Base-by-base conservation (phyloP, 768 basidiomycete genomes). In the Mycena chlorophos region DNA sequence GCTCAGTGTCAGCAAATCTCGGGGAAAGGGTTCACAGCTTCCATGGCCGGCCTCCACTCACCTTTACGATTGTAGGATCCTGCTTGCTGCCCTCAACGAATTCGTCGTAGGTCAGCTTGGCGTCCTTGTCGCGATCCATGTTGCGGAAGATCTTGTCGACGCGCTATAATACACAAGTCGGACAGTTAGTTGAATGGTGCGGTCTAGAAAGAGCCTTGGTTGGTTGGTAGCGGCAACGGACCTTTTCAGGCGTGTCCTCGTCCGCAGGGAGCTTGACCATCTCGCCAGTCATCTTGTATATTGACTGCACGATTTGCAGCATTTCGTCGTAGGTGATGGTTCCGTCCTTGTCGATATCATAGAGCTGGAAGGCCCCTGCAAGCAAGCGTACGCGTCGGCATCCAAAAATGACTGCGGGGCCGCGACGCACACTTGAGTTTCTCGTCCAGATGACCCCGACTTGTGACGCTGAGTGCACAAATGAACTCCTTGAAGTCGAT, bases 401-500 rank as follows among this genome's bases (percentile, higher is more conserved):
- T 48, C 28, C 49, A 54, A 34, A 29, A 51, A 60, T 42, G 28
- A 52, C 13, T 54, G 60, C 29, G 5, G 53, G 55, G 46, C 55
- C n/a, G n/a, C 48, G 61, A 76, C 91, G 65, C 64, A 97, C 97
- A 99, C 78, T 92, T 92, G 62, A 99, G 87, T 76, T 99, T 99
- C 78, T 99, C 97, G 68, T 99, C 97, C 56, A 98, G 72, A 60
- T 87, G 79, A 2, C 97, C 97, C 49, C 97, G 83, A 57, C 89
- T 91, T 4, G 97, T 99, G 56, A 98, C 86, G 72, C 91, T 94
- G 62, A 99, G 84, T 0, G 97, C 97, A 66, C 94, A 94, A 68
- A 99, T 98, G 76, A 99, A 99, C 76, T 98, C 96, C 66, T 95
- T 96, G 74, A 99, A 99, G 77, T 99, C 97, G 75, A 99, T 99